These are phyloP conservation scores for Scleromitrula shiraiana DNA, from an alignment of 2,329 filamentous ascomycete genomes.

Conservation along the genomic window DNA sequence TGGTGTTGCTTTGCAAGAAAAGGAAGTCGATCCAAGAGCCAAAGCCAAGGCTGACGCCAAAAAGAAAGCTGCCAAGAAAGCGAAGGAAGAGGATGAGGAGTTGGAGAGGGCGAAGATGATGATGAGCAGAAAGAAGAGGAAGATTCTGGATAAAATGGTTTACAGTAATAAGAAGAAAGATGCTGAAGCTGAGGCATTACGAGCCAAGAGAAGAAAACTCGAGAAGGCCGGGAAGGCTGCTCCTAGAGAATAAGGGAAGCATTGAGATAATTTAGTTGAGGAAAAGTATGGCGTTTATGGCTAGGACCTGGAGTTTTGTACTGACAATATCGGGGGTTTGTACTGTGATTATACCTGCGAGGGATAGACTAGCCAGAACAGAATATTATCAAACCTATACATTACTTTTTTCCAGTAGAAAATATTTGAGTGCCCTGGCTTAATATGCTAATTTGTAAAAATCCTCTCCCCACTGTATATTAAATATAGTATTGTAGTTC, in stretches of 20 bases:
- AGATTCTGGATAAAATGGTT: constrained; percentile 95
- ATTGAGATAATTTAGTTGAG: constrained; percentile 4
- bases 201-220: constrained; percentile 82
- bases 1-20: constrained; percentile 53
- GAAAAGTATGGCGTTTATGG: constrained; percentile 22
- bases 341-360: constrained; percentile 4
- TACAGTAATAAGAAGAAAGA: constrained; percentile 93
- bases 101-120: constrained; percentile 93
- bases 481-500: too few species aligned
- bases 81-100: constrained; percentile 74
- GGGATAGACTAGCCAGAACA: constrained; percentile 6
- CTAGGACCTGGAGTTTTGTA: constrained; percentile 9
- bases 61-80: constrained; percentile 62
- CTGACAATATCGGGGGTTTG: constrained; percentile 3
- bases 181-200: constrained; percentile 77
- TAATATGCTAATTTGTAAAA: too few species aligned
- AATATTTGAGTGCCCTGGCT: too few species aligned
- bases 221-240: constrained; percentile 46
- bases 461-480: too few species aligned
- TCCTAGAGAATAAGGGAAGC: constrained; percentile 14
- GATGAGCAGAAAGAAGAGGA: constrained; percentile 96
- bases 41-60: constrained; percentile 62
- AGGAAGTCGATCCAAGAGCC: constrained; percentile 44
- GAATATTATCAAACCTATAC: too few species aligned
- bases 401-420: too few species aligned